A percentile compares a stretch with the other conserved stretches of the same genome.
phyloP scores from a whole-genome alignment of 2,329 filamentous ascomycete species.

The Fusarium sp. region DNA sequence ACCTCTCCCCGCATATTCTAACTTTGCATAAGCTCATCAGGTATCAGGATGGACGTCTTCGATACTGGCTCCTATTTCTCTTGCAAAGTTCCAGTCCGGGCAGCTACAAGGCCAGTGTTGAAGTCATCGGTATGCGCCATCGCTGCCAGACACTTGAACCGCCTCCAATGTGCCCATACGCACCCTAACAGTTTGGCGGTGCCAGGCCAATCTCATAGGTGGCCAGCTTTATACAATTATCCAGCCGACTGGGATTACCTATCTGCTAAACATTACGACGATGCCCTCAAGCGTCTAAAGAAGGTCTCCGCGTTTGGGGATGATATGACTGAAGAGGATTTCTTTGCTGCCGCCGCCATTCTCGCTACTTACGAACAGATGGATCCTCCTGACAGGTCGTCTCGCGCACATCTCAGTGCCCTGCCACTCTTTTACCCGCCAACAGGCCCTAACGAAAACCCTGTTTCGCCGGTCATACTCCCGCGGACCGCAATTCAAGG shows the following conservation, averaged over 20 bases:
- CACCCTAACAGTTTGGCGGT: neutral
- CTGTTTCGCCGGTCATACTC: conserved; percentile 30
- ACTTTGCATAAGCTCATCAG: fast-evolving
- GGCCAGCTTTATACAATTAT: neutral
- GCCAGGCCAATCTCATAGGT: neutral
- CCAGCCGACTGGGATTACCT: conserved; percentile 41
- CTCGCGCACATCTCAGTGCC: conserved; percentile 76
- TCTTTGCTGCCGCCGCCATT: conserved; percentile 76
- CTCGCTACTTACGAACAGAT: conserved; percentile 78
- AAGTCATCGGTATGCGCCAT: conserved; percentile 44
- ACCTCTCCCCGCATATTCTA: fast-evolving
- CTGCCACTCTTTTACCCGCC: conserved; percentile 73
- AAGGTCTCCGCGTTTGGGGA: conserved; percentile 59
- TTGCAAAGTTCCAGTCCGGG: conserved; percentile 43
- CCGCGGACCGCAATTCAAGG: conserved; percentile 42
- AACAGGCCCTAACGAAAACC: conserved; percentile 36
- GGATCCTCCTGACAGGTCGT: conserved; percentile 75
- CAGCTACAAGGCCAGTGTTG: conserved; percentile 30
- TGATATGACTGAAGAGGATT: conserved; percentile 53
- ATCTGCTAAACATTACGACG: conserved; percentile 42
- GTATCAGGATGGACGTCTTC: conserved; percentile 41
- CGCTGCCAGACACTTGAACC: conserved; percentile 39
- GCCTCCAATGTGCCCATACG: neutral
- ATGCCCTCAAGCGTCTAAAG: conserved; percentile 39
- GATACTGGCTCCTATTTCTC: conserved; percentile 46